These are phyloP conservation scores for Exutisphaerella laricina DNA, from an alignment of 2,329 filamentous ascomycete species.

Conservation along the genomic window DNA sequence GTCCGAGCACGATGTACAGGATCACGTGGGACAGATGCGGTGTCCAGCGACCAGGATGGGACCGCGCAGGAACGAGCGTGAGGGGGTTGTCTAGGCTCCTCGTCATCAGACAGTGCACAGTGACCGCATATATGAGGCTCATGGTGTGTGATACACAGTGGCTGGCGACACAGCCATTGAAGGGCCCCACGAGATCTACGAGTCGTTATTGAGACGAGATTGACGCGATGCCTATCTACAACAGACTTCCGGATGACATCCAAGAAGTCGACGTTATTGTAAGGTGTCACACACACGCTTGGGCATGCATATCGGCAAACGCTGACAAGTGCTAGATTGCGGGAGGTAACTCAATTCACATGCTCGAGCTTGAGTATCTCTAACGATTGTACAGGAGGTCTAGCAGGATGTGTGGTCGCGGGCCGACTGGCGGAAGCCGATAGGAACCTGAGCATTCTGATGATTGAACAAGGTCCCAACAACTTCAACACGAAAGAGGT, in stretches of 20 bases:
- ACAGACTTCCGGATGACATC: slow-evolving; percentile 13
- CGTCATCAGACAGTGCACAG: neutral
- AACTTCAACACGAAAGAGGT: slow-evolving; percentile 48
- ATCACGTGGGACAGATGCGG: neutral
- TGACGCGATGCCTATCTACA: slow-evolving; percentile 16
- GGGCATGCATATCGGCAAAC: neutral
- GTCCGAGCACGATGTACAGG: neutral
- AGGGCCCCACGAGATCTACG: neutral
- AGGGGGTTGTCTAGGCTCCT: neutral
- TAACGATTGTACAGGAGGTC: slow-evolving; percentile 36
- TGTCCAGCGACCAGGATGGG: neutral
- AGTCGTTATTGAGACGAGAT: neutral
- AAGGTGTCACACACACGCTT: neutral
- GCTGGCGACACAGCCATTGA: neutral
- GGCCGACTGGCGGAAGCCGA: slow-evolving; percentile 48
- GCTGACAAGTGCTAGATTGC: slow-evolving; percentile 10
- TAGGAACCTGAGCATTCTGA: slow-evolving; percentile 45
- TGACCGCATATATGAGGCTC: no score
- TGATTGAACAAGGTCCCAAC: slow-evolving; percentile 52
- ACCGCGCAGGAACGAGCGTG: neutral
- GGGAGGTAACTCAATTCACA: slow-evolving; percentile 6
- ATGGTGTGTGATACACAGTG: slow-evolving; percentile 1
- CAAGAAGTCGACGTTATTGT: slow-evolving; percentile 17
- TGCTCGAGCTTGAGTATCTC: neutral
- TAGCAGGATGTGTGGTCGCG: slow-evolving; percentile 47